Conservation (phyloP, 192 early-diverging fungal genomes). For the Ambispora gerdemannii region DNA sequence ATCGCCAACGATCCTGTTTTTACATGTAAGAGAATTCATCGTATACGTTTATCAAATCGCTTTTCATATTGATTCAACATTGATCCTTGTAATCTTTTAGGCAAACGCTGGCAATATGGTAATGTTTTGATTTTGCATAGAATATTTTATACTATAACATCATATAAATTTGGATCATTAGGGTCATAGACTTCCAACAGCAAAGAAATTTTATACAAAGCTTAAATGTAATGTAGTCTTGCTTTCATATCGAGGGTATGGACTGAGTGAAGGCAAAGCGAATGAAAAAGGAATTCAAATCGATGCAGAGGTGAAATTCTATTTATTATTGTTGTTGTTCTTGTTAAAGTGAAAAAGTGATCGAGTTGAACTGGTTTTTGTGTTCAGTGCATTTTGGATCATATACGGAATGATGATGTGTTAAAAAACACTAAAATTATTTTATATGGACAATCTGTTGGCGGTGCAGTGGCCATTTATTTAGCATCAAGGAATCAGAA, state of each 20-base stretch:
- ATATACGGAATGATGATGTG: constrained; percentile 70
- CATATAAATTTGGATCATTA: constrained; percentile 21
- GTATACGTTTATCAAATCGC: not conserved
- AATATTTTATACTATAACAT: not conserved
- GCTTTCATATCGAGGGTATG: constrained; percentile 98
- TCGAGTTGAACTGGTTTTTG: too few relatives aligned
- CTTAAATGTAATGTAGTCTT: constrained; percentile 87
- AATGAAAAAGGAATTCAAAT: constrained; percentile 83
- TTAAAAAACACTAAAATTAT: constrained; percentile 75
- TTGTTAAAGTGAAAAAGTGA: not conserved
- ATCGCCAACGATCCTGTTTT: constrained; percentile 80
- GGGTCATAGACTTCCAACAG: constrained; percentile 95
- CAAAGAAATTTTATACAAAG: constrained; percentile 62
- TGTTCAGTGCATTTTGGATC: constrained; percentile 75
- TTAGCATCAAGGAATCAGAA: constrained; percentile 75
- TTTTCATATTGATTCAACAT: not conserved
- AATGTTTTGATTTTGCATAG: not conserved
- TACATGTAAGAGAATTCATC: constrained; percentile 62
- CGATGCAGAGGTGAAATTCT: constrained; percentile 69
- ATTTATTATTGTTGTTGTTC: not conserved
- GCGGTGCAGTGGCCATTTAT: constrained; percentile 93
- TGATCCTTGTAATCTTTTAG: constrained; percentile 27
- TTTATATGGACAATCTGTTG: constrained; percentile 93
- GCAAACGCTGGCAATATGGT: constrained; percentile 98
- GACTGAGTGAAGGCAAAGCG: constrained; percentile 80